phyloP scores from a whole-genome alignment of 495 filamentous ascomycete species.

The Penicillium daleae region DNA sequence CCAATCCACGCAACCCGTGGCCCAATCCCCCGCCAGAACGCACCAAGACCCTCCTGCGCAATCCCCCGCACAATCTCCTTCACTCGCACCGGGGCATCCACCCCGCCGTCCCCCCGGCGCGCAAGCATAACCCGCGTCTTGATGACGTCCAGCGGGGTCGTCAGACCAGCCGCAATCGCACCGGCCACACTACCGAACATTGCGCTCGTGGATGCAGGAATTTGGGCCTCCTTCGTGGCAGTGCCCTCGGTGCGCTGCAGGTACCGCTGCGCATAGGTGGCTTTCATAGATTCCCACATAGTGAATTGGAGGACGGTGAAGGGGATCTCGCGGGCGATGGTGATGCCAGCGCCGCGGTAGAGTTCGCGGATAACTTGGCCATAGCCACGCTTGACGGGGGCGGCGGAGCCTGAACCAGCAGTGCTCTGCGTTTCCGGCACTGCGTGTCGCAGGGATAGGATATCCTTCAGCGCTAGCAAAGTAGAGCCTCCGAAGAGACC shows the following conservation, averaged over 20 bases:
- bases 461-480: slow-evolving; percentile 63
- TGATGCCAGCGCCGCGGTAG: slow-evolving; percentile 89
- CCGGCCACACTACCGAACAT: slow-evolving; percentile 84
- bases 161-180: slow-evolving; percentile 83
- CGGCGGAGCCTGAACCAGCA: slow-evolving; percentile 10
- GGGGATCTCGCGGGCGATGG: slow-evolving; percentile 92
- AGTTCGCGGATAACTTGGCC: slow-evolving; percentile 74
- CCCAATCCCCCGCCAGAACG: slow-evolving; percentile 87
- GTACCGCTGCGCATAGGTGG: slow-evolving; percentile 46
- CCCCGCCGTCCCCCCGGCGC: slow-evolving; percentile 40
- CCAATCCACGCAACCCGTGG: slow-evolving; percentile 94
- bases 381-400: slow-evolving; percentile 40
- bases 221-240: slow-evolving; percentile 28
- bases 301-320: slow-evolving; percentile 98
- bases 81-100: slow-evolving; percentile 55
- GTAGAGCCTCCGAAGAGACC: slow-evolving; percentile 63
- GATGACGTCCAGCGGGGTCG: slow-evolving; percentile 92
- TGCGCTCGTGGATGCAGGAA: slow-evolving; percentile 78
- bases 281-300: slow-evolving; percentile 92
- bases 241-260: slow-evolving; percentile 15
- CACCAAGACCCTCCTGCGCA: slow-evolving; percentile 69
- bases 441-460: slow-evolving; percentile 59
- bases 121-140: slow-evolving; percentile 97
- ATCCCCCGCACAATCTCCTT: slow-evolving; percentile 65
- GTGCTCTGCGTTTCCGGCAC: not conserved